Conservation (phyloP, 495 filamentous ascomycete species). For the Astrocystis sublimbata region DNA sequence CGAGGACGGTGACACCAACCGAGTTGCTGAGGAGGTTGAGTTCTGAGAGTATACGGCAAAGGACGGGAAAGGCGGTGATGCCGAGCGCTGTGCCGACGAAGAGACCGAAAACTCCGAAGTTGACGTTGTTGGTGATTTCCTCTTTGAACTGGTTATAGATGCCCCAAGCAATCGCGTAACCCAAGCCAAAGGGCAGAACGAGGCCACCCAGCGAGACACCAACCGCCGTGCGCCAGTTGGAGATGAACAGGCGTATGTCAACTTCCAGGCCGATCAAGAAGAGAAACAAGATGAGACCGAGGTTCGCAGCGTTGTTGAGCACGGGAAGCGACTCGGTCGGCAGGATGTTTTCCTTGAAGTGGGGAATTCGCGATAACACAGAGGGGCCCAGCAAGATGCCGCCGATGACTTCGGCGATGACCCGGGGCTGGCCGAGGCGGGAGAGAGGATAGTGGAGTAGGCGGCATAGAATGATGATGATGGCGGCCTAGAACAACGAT, state of each 20-base stretch:
- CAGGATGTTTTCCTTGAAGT: conserved; percentile 78
- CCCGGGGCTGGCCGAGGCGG: conserved; percentile 82
- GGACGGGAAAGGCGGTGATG: conserved; percentile 94
- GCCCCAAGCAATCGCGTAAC: conserved; percentile 79
- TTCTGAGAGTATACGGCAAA: conserved; percentile 92
- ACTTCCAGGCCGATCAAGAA: conserved; percentile 94
- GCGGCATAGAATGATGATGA: conserved; percentile 90
- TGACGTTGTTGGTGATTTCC: conserved; percentile 65
- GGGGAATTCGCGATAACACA: conserved; percentile 80
- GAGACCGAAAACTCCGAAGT: conserved; percentile 81
- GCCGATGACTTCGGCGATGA: conserved; percentile 94
- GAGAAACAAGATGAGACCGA: conserved; percentile 87
- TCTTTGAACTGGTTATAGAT: conserved; percentile 76
- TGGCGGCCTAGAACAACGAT: conserved; percentile 59
- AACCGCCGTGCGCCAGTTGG: conserved; percentile 83
- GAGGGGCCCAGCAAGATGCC: conserved; percentile 89
- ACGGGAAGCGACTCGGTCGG: conserved; percentile 70
- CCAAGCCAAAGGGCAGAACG: conserved; percentile 71
- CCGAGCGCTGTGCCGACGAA: conserved; percentile 95
- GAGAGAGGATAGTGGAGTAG: conserved; percentile 75
- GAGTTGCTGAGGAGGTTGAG: conserved; percentile 81
- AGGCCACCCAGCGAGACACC: conserved; percentile 86
- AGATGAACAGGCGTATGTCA: conserved; percentile 78
- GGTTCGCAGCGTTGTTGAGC: conserved; percentile 80
- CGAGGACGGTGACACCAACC: conserved; percentile 88